Base-by-base conservation (phyloP, 2,329 filamentous ascomycete species). In the Xylaria sp. region DNA sequence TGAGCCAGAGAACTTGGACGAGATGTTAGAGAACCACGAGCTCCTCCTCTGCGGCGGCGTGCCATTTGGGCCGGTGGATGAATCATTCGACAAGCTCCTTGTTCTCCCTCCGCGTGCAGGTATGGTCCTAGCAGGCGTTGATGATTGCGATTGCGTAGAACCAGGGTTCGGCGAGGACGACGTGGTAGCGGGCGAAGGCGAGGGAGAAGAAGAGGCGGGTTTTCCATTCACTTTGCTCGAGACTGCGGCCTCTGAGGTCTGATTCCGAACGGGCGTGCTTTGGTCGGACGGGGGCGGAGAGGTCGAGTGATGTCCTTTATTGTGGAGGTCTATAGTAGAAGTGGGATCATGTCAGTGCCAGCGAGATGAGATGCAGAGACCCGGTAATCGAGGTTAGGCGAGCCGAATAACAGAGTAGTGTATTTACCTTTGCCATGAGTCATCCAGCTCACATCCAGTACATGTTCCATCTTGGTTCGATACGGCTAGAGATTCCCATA, bases 1-100 rank as follows among this genome's bases (percentile, higher is more conserved):
- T 17, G 80, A 80, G 27, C 87, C 87, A 2, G 91, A 93, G 79
- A 98, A 97, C 74, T 96, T 97, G 67, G 92, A 94, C 66, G 92
- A 96, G 68, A 98, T 87, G 72, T 88, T 97, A 58, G 91, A 92
- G 72, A 98, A 93, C 95, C 95, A 99, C 13, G 93, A 97, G 64
- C 88, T 89, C 66, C 92, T 85, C 54, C 86, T 82, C 46, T 81
- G 78, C 7, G 79, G 76, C 53, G 69, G 72, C 62, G 57, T 69
- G 25, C 37, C 77, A 67, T 57, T 70, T 72, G 58, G 73, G 68
- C 57, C 68, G 66, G 54, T 68, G 62, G 21, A 43, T 54, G 65
- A 54, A 35, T 74, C 70, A 72, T 69, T 71, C 0, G 78, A 75
- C 31, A 64, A 64, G 51, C 68, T 72, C 48, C 75, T 74, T n/a